Base-by-base conservation (phyloP, 305 asterid genomes). In the Fraxinus sp. region DNA sequence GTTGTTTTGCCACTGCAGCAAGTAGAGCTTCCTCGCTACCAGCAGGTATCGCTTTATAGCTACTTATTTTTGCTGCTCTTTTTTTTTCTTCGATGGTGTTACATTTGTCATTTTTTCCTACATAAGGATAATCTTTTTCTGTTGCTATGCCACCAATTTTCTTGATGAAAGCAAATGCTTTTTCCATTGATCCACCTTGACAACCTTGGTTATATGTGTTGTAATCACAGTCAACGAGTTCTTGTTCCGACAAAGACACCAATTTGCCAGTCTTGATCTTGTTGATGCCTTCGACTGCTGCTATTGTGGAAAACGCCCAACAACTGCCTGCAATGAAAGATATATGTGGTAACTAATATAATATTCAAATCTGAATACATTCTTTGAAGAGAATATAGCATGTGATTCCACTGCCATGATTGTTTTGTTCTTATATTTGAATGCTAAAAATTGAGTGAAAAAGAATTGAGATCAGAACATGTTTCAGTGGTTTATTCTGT, bases 241-340 rank as follows among this genome's bases (percentile, higher is more conserved):
- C 88, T 81, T 86, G 93, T 71, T 79, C 89, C 3, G 91, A 90
- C 80, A 90, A 82, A 6, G 93, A 77, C 10, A 85, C 79, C 80
- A 89, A 74, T 37, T 86, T 78, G n/a, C 90, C 89, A 5, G 91
- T 89, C 74, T 75, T 87, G 90, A 90, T 89, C 85, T 72, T 37
- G 85, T 80, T 79, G 84, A 90, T 81, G 82, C 92, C 92, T 85
- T 89, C 92, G 9, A 89, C 43, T 66, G 92, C 91, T 76, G 88
- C 90, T 33, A 89, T 82, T 62, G 92, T 88, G 1, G 93, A 86
- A 70, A 90, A 89, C 26, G 93, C 93, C 93, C 93, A 89, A 81
- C 93, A 89, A 85, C 92, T 86, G 68, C 93, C 92, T 90, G 46
- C 55, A 57, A 85, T 75, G 83, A 32, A 14, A 71, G 41, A 14